Evolutionary conservation across 345 rosid species (phyloP).

Genomic region (Syzygium oleosum): DNA sequence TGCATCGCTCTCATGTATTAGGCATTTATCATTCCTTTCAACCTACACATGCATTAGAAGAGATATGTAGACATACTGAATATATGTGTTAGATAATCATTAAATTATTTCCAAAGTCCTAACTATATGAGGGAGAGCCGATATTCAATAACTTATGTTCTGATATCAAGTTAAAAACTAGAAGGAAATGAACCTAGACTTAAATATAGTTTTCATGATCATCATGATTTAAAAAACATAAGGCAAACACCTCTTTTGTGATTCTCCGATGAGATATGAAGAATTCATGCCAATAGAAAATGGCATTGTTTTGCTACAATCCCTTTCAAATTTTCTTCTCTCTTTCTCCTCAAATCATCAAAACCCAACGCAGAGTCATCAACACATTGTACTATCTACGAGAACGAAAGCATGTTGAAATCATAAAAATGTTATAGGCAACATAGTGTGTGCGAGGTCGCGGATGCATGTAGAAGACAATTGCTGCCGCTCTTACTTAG

Average conservation of each 20-base stretch:
- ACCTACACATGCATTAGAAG: background rate
- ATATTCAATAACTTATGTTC: background rate
- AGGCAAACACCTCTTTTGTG: background rate
- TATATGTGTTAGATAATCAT: background rate
- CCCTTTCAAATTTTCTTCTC: background rate
- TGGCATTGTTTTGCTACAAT: background rate
- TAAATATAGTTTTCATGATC: background rate
- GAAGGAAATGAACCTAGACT: background rate
- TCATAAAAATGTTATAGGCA: background rate
- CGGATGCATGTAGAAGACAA: background rate
- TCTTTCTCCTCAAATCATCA: background rate
- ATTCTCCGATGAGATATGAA: background rate
- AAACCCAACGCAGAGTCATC: background rate
- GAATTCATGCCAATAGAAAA: background rate
- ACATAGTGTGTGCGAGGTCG: background rate
- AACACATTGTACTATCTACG: background rate
- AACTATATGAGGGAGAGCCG: background rate
- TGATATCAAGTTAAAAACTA: background rate
- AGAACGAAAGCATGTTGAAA: background rate
- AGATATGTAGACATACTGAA: background rate
- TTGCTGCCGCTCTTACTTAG: background rate
- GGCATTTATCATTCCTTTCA: background rate
- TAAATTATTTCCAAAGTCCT: background rate
- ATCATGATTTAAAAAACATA: background rate
- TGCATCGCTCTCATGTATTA: background rate